Conservation (phyloP, 176 grass and related monocot genomes). For the Pontederia paniculata region DNA sequence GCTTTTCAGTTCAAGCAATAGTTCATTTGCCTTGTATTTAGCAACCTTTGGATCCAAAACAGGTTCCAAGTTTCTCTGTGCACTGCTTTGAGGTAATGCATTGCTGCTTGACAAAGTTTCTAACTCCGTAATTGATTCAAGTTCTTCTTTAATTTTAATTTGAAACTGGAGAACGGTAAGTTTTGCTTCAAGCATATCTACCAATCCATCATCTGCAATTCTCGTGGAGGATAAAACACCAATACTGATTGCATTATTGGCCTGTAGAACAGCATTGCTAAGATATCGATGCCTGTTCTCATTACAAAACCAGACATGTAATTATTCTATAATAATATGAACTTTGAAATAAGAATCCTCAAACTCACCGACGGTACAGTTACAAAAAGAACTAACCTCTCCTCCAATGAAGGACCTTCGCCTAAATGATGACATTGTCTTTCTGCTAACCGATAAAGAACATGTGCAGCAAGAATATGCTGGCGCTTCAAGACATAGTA, state of each 20-base stretch:
- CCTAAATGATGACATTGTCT: slow-evolving; percentile 55
- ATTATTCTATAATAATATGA: slow-evolving; percentile 4
- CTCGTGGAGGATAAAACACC: slow-evolving; percentile 25
- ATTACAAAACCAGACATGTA: slow-evolving; percentile 16
- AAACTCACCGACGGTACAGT: background rate
- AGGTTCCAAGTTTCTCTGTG: slow-evolving; percentile 32
- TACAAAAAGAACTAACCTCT: slow-evolving; percentile 44
- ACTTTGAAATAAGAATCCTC: background rate
- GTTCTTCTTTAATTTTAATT: slow-evolving; percentile 86
- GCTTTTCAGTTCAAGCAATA: slow-evolving; percentile 78
- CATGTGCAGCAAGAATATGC: slow-evolving; percentile 71
- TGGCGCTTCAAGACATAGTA: slow-evolving; percentile 87
- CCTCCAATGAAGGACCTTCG: slow-evolving; percentile 61
- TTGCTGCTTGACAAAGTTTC: slow-evolving; percentile 30
- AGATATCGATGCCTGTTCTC: slow-evolving; percentile 67
- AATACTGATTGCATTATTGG: slow-evolving; percentile 53
- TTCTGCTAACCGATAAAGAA: slow-evolving; percentile 74
- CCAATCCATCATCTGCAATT: slow-evolving; percentile 66
- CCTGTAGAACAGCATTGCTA: slow-evolving; percentile 84
- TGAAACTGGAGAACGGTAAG: slow-evolving; percentile 82
- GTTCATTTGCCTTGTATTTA: slow-evolving; percentile 66
- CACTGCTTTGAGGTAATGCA: slow-evolving; percentile 35
- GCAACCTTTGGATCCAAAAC: slow-evolving; percentile 41
- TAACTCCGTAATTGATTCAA: slow-evolving; percentile 37
- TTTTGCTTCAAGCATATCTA: slow-evolving; percentile 94